Percentiles rank a stretch among this genome's conserved stretches.
phyloP scores from a whole-genome alignment of 768 basidiomycete genomes.

The Nevesoporus exiguus region DNA sequence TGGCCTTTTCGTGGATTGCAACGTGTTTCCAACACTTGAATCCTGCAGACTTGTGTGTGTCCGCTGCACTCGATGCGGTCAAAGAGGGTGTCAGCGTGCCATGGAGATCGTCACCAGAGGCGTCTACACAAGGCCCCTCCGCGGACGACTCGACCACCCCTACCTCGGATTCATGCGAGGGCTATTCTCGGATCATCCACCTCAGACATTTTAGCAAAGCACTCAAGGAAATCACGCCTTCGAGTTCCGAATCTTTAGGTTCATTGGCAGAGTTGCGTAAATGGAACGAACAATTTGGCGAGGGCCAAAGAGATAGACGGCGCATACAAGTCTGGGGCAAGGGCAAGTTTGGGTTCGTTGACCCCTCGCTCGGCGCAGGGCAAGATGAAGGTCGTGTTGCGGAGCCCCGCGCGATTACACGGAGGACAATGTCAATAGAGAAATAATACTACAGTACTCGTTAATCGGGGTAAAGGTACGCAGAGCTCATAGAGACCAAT shows the following conservation, averaged over 20 bases:
- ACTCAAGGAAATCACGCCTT: slow-evolving; percentile 85
- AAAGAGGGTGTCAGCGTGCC: slow-evolving; percentile 82
- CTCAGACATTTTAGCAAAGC: slow-evolving; percentile 78
- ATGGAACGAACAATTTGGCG: slow-evolving; percentile 95
- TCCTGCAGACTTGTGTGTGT: slow-evolving; percentile 79
- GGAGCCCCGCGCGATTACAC: slow-evolving; percentile 14
- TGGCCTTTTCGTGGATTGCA: not conserved
- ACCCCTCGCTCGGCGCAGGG: slow-evolving; percentile 33
- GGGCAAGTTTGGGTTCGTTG: slow-evolving; percentile 81
- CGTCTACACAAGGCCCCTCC: not conserved
- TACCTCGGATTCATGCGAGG: slow-evolving; percentile 4
- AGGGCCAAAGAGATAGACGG: slow-evolving; percentile 66
- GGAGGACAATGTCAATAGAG: slow-evolving; percentile 24
- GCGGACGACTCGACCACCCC: slow-evolving; percentile 4
- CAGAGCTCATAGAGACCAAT: slow-evolving; percentile 9
- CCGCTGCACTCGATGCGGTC: slow-evolving; percentile 87
- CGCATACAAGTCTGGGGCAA: slow-evolving; percentile 81
- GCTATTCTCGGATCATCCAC: slow-evolving; percentile 40
- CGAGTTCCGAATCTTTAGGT: slow-evolving; percentile 78
- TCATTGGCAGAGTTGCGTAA: slow-evolving; percentile 72
- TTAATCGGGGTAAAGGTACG: slow-evolving; percentile 13
- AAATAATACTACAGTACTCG: slow-evolving; percentile 23
- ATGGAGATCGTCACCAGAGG: slow-evolving; percentile 45
- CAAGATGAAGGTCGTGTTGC: slow-evolving; percentile 46
- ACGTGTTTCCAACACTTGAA: slow-evolving; percentile 1